Evolutionary conservation across 139 green algal genomes (phyloP).

Genomic region (Coelastrella sp.): DNA sequence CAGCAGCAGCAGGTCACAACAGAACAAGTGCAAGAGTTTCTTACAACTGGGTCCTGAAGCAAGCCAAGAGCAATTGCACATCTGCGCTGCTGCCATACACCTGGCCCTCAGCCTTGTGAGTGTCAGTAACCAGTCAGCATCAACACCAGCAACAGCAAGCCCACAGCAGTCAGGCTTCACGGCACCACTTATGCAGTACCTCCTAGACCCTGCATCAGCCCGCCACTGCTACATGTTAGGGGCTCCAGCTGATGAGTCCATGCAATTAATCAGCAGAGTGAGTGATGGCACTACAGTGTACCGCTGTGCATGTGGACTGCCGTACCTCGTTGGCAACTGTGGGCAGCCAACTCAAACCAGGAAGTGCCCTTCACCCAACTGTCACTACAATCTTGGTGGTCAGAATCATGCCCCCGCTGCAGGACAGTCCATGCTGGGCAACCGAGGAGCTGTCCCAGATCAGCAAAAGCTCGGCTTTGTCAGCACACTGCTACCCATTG

Average conservation of each 20-base stretch:
- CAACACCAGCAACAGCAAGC: too few species aligned
- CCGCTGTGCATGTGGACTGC: background rate
- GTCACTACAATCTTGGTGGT: background rate
- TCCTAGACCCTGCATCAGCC: background rate
- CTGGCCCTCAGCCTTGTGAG: too few species aligned
- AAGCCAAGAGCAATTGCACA: too few species aligned
- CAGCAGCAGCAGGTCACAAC: too few species aligned
- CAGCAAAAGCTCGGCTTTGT: slow-evolving; percentile 8
- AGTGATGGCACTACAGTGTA: background rate
- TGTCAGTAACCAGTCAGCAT: too few species aligned
- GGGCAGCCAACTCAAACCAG: background rate
- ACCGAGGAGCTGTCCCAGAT: background rate
- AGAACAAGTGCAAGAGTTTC: too few species aligned
- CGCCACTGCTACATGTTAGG: background rate
- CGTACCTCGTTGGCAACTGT: slow-evolving; percentile 11
- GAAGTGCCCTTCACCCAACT: background rate
- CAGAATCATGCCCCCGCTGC: background rate
- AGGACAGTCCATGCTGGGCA: background rate
- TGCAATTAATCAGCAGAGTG: background rate
- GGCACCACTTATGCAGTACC: slow-evolving; percentile 14
- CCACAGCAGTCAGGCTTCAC: background rate
- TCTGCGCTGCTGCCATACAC: too few species aligned
- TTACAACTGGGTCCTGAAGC: too few species aligned
- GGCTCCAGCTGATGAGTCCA: background rate
- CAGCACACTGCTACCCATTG: background rate